phyloP scores from a whole-genome alignment of 1,284 basidiomycete genomes.

The Leccinum solheimii region DNA sequence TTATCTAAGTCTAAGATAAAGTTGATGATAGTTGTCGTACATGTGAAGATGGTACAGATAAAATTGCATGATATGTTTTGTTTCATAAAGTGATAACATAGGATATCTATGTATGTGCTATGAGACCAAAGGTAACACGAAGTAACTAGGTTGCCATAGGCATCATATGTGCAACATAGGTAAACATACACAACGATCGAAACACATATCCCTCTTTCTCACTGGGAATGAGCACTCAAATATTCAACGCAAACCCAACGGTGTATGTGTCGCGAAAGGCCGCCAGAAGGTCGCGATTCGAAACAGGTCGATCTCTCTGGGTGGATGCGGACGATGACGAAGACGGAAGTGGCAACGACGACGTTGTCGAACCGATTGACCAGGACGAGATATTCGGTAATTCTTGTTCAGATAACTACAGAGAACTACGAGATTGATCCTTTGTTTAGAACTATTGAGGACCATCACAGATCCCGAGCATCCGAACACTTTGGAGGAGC shows the following conservation, averaged over 20 bases:
- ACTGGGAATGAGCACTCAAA: conserved; percentile 45
- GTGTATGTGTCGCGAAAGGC: conserved; percentile 50
- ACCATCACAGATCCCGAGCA: conserved; percentile 97
- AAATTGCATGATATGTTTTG: no score
- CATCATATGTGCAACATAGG: no score
- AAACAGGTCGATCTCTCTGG: conserved; percentile 50
- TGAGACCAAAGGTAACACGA: no score
- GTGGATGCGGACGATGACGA: conserved; percentile 45
- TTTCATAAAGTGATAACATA: no score
- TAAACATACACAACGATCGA: no score
- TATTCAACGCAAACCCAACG: conserved; percentile 67
- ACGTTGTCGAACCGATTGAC: conserved; percentile 62
- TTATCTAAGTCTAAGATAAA: no score
- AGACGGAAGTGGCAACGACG: conserved; percentile 19
- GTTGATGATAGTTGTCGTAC: no score
- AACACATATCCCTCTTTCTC: no score
- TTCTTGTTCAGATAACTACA: conserved; percentile 7
- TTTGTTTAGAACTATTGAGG: conserved; percentile 76
- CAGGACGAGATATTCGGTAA: conserved; percentile 69
- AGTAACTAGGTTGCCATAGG: no score
- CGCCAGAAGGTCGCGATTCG: conserved; percentile 37
- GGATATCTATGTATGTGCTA: no score
- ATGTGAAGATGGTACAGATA: no score
- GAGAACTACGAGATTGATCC: neutral
- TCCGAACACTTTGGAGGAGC: conserved; percentile 94